These are phyloP conservation scores for Kwoniella pini DNA, from an alignment of 768 basidiomycete genomes.

Conservation along the genomic window DNA sequence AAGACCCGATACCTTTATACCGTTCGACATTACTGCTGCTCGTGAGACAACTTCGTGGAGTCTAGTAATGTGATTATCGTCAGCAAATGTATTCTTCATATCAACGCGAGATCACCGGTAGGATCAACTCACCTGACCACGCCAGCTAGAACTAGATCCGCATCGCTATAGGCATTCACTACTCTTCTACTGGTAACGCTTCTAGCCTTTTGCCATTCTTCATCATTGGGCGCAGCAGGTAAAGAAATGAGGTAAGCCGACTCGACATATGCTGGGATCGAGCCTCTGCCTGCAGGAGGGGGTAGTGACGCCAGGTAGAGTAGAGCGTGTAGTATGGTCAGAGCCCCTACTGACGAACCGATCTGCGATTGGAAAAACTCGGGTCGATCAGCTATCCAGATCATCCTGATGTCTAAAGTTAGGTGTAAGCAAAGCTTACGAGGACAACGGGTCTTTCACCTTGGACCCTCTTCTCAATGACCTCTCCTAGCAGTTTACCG, in stretches of 20 bases:
- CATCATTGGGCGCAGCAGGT: conserved; percentile 53
- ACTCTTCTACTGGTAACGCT: conserved; percentile 54
- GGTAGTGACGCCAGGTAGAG: conserved; percentile 48
- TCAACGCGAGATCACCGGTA: not conserved
- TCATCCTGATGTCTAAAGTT: not conserved
- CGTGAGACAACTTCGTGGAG: conserved; percentile 56
- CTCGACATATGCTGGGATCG: conserved; percentile 55
- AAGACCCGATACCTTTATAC: conserved; percentile 52
- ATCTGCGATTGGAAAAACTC: conserved; percentile 36
- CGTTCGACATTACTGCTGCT: conserved; percentile 48
- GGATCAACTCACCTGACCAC: conserved; percentile 49
- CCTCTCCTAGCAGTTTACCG: conserved; percentile 57
- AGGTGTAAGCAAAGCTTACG: conserved; percentile 34
- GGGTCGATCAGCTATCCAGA: too few species aligned
- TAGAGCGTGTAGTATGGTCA: conserved; percentile 54
- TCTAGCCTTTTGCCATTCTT: conserved; percentile 55
- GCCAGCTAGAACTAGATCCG: conserved; percentile 55
- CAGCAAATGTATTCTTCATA: not conserved
- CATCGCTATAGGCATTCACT: conserved; percentile 55
- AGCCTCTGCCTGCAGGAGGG: conserved; percentile 29
- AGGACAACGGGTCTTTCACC: conserved; percentile 58
- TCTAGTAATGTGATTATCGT: conserved; percentile 20
- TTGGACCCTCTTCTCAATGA: conserved; percentile 58
- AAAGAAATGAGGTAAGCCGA: conserved; percentile 57
- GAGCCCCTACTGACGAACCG: conserved; percentile 58